A percentile compares a stretch with the other conserved stretches of the same genome.
Evolutionary conservation across 1,284 basidiomycete genomes (phyloP).

Genomic region (Phlebopus sp.): DNA sequence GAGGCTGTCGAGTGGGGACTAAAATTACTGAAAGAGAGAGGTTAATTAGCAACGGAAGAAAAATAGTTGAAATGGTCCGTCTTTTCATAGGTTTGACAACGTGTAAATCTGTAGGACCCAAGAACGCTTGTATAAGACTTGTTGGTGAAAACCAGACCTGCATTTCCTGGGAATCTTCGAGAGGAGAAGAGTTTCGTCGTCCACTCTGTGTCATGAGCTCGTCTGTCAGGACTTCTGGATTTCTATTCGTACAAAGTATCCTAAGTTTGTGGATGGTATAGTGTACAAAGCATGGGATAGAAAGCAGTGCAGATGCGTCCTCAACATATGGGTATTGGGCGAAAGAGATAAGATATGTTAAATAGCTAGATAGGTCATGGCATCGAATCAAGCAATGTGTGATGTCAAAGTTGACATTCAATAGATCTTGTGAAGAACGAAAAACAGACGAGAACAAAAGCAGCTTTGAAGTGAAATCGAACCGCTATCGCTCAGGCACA

Average conservation of each 20-base stretch:
- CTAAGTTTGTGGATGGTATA: background rate
- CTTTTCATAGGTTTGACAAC: too few relatives aligned
- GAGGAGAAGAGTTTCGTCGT: too few relatives aligned
- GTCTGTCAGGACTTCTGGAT: background rate
- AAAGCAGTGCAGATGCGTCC: background rate
- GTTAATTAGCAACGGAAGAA: constrained; percentile 3
- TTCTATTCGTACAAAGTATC: background rate
- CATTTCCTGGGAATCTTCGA: too few relatives aligned
- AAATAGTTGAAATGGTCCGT: background rate
- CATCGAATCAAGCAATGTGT: background rate
- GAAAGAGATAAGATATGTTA: constrained; percentile 9
- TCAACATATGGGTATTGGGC: constrained; percentile 4
- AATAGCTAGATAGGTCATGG: constrained; percentile 4
- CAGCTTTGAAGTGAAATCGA: background rate
- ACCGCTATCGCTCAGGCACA: constrained; percentile 19
- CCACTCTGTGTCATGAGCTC: too few relatives aligned
- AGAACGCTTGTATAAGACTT: too few relatives aligned
- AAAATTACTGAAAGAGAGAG: constrained; percentile 37
- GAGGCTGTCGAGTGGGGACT: constrained; percentile 47
- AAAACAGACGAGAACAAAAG: background rate
- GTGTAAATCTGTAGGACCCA: too few relatives aligned
- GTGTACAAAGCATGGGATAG: background rate
- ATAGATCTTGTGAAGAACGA: background rate
- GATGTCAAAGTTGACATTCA: background rate
- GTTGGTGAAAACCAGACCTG: too few relatives aligned